phyloP scores from a whole-genome alignment of 768 basidiomycete species.

The Hydnum rufescens region DNA sequence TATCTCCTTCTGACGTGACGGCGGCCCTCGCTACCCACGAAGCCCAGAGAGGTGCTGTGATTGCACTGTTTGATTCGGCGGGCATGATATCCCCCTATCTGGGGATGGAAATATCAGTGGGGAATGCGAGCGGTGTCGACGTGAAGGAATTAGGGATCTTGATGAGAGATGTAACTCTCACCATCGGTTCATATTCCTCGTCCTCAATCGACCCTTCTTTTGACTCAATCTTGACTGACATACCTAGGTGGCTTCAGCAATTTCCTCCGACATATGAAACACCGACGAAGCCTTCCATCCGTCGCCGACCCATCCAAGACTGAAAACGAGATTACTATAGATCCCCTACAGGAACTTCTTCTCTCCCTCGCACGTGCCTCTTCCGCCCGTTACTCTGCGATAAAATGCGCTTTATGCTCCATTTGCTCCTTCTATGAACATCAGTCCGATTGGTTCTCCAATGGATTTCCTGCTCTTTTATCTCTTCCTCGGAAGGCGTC shows the following conservation, averaged over 20 bases:
- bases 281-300: no score
- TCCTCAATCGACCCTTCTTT: no score
- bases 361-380: no score
- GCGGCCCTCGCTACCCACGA: neutral
- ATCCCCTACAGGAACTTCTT: no score
- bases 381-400: neutral
- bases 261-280: no score
- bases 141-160: neutral
- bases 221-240: no score
- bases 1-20: neutral
- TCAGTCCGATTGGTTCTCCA: conserved; percentile 1
- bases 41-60: no score
- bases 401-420: neutral
- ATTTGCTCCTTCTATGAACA: conserved; percentile 5
- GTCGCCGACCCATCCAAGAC: no score
- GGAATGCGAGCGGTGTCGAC: conserved; percentile 5
- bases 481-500: no score
- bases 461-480: neutral
- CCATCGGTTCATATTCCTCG: no score
- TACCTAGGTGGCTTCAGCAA: no score
- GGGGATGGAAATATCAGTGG: conserved; percentile 4
- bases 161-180: neutral
- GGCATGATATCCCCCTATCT: neutral
- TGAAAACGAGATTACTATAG: no score
- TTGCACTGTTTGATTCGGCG: neutral